Evolutionary conservation across 768 basidiomycete genomes (phyloP).

Genomic region (Amanita jacksonii): DNA sequence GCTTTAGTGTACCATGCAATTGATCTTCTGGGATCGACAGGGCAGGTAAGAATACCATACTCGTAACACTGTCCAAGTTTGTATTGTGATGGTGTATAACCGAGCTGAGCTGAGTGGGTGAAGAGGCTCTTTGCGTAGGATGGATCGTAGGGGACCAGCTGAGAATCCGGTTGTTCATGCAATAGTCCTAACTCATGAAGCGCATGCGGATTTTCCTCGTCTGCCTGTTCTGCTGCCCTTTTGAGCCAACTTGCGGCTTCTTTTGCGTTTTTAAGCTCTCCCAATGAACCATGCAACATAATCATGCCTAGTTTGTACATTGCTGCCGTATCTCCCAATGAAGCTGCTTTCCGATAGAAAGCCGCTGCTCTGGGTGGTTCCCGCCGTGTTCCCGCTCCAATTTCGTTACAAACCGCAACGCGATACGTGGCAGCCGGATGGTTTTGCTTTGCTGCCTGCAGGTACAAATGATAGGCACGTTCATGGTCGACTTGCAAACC

Average conservation of each 20-base stretch:
- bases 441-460: constrained; percentile 96
- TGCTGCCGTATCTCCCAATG: constrained; percentile 91
- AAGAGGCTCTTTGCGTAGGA: constrained; percentile 77
- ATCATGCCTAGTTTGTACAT: constrained; percentile 99
- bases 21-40: constrained; percentile 85
- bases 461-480: constrained; percentile 92
- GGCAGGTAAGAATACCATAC: constrained; percentile 81
- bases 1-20: constrained; percentile 99
- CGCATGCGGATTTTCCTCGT: constrained; percentile 97
- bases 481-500: constrained; percentile 98
- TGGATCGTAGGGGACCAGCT: constrained; percentile 70
- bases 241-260: constrained; percentile 94
- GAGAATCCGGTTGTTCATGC: constrained; percentile 61
- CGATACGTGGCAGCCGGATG: constrained; percentile 93
- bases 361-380: constrained; percentile 85
- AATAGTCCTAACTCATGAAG: constrained; percentile 89
- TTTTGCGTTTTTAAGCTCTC: constrained; percentile 75
- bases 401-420: constrained; percentile 97
- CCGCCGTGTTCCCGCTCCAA: constrained; percentile 89
- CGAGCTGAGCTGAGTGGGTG: constrained; percentile 86
- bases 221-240: constrained; percentile 92
- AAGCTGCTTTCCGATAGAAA: constrained; percentile 95
- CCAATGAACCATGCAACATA: constrained; percentile 73
- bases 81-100: constrained; percentile 90
- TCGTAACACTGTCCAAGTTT: constrained; percentile 95